These are phyloP conservation scores for Tilletiopsis washingtonensis DNA, from an alignment of 1,284 basidiomycete genomes.

Conservation along the genomic window DNA sequence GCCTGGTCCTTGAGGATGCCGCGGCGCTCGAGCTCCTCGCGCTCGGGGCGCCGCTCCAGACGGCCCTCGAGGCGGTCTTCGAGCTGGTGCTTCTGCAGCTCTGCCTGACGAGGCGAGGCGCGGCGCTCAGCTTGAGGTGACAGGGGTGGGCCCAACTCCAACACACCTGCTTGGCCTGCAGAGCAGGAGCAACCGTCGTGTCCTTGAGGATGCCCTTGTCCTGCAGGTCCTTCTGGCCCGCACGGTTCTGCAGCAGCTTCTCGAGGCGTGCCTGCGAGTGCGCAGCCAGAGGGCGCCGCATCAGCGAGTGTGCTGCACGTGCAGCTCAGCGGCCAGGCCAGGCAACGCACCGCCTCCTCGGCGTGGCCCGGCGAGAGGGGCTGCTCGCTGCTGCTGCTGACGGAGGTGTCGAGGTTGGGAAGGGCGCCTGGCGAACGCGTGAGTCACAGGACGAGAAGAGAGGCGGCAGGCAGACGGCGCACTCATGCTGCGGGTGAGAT, in stretches of 20 bases:
- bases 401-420: too few relatives aligned
- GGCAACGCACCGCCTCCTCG: too few relatives aligned
- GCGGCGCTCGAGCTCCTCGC: conserved; percentile 21
- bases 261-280: too few relatives aligned
- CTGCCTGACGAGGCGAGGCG: conserved; percentile 8
- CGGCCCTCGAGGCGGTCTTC: conserved; percentile 27
- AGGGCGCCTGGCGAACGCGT: too few relatives aligned
- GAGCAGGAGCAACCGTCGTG: conserved; percentile 62
- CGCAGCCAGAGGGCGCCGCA: too few relatives aligned
- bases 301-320: too few relatives aligned
- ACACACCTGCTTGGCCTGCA: conserved; percentile 55
- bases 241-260: conserved; percentile 56
- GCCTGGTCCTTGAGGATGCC: conserved; percentile 53
- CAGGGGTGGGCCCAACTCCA: not conserved
- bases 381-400: too few relatives aligned
- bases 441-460: too few relatives aligned
- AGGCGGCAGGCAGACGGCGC: too few relatives aligned
- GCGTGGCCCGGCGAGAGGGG: too few relatives aligned
- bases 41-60: conserved; percentile 27
- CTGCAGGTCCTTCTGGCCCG: conserved; percentile 60
- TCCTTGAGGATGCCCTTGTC: conserved; percentile 64
- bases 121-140: not conserved
- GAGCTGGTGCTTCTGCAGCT: conserved; percentile 25
- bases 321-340: too few relatives aligned
- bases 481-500: too few relatives aligned